phyloP scores from a whole-genome alignment of 139 green algal genomes.

The Chlorella sp. region DNA sequence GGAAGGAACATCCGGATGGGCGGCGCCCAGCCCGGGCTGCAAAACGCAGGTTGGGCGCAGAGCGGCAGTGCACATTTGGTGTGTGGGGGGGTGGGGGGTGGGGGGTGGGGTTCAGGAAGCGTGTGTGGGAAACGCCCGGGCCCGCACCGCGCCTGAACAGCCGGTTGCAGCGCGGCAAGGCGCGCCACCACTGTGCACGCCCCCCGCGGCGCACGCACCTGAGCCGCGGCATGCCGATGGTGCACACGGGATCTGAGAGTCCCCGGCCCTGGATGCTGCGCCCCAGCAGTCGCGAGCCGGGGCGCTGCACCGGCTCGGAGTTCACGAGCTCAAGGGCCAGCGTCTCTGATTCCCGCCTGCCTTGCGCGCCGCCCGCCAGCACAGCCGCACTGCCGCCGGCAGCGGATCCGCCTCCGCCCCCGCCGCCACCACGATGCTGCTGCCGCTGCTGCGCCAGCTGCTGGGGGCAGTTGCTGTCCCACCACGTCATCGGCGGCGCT shows the following conservation, averaged over 20 bases:
- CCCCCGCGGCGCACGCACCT: no score
- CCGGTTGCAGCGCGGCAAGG: no score
- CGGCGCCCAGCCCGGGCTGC: constrained; percentile 28
- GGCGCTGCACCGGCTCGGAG: neutral
- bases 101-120: no score
- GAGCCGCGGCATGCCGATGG: constrained; percentile 56
- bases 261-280: neutral
- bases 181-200: no score
- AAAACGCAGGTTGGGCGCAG: no score
- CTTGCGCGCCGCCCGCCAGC: neutral
- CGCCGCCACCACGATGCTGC: neutral
- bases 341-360: no score
- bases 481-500: neutral
- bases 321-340: constrained; percentile 4
- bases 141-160: no score
- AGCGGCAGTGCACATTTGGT: no score
- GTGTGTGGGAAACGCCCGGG: no score
- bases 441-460: constrained; percentile 18
- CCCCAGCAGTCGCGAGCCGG: neutral
- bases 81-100: no score
- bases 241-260: constrained; percentile 51
- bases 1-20: constrained; percentile 65
- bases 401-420: neutral
- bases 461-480: constrained; percentile 11
- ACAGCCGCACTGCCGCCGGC: neutral